These are phyloP conservation scores for Delitschia confertaspora DNA, from an alignment of 495 filamentous ascomycete genomes.

Conservation along the genomic window DNA sequence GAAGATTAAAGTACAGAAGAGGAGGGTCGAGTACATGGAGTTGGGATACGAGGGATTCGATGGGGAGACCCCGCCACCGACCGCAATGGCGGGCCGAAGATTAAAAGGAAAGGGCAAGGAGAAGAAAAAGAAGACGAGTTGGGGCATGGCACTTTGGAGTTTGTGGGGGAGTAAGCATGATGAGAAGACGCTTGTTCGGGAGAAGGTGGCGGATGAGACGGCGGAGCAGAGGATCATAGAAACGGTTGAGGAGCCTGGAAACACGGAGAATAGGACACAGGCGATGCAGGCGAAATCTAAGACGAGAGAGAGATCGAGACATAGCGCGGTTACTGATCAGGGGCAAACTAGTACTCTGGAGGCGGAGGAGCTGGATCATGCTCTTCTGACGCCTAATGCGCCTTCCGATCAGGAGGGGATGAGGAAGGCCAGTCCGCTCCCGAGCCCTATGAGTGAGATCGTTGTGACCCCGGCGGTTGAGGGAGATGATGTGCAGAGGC, in stretches of 20 bases:
- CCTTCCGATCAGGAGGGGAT: no score
- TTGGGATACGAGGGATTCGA: conserved; percentile 54
- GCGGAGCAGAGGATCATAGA: neutral
- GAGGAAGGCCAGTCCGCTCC: neutral
- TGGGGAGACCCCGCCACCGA: conserved; percentile 72
- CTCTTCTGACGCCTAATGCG: no score
- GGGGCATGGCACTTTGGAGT: conserved; percentile 74
- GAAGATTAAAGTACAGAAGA: conserved; percentile 58
- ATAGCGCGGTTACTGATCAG: no score
- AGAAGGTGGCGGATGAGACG: neutral
- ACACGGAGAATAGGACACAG: no score
- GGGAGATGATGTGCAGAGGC: conserved; percentile 1
- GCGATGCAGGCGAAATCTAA: no score
- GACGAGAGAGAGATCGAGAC: no score
- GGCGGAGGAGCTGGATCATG: no score
- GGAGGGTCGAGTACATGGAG: conserved; percentile 59
- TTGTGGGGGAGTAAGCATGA: conserved; percentile 83
- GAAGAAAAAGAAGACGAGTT: conserved; percentile 51
- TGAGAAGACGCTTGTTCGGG: conserved; percentile 48
- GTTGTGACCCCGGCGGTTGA: neutral
- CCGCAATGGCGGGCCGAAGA: conserved; percentile 65
- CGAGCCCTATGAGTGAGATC: neutral
- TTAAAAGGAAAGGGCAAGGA: conserved; percentile 44
- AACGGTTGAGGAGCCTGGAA: no score
- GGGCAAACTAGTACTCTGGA: no score